Conservation (phyloP, 192 early-diverging fungal genomes). For the Coemansia interrupta region DNA sequence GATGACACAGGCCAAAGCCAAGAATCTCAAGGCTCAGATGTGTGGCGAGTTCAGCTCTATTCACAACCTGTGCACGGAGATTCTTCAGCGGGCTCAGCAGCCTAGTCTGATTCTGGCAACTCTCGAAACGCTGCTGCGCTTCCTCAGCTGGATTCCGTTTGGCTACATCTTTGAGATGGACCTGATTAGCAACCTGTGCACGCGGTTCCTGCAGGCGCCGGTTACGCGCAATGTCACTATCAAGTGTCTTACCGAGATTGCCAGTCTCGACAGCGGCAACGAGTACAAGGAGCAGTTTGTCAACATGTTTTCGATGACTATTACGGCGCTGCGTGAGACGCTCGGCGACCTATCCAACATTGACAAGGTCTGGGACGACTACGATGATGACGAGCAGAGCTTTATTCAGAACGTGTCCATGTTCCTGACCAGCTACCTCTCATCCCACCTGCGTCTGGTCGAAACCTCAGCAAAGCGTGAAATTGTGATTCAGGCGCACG, state of each 20-base stretch:
- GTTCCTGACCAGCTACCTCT: constrained; percentile 85
- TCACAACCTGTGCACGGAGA: constrained; percentile 90
- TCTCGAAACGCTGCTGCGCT: constrained; percentile 89
- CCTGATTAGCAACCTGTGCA: constrained; percentile 79
- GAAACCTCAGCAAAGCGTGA: constrained; percentile 59
- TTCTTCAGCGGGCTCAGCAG: constrained; percentile 87
- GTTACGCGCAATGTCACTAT: constrained; percentile 90
- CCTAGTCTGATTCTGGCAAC: constrained; percentile 88
- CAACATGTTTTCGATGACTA: constrained; percentile 78
- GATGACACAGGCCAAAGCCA: constrained; percentile 94
- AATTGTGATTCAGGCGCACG: constrained; percentile 72
- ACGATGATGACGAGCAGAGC: constrained; percentile 84
- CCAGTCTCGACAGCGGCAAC: constrained; percentile 68
- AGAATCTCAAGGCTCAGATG: constrained; percentile 92
- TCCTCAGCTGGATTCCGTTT: constrained; percentile 97
- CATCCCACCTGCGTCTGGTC: constrained; percentile 70
- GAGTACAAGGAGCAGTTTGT: constrained; percentile 88
- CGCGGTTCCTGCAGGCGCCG: constrained; percentile 76
- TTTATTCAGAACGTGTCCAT: constrained; percentile 95
- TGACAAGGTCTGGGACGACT: constrained; percentile 73
- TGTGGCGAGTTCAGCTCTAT: constrained; percentile 93
- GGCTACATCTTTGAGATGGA: constrained; percentile 98
- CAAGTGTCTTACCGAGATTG: constrained; percentile 98
- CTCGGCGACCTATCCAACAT: constrained; percentile 64
- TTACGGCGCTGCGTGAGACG: constrained; percentile 51